phyloP scores from a whole-genome alignment of 257 asterid species.

The Euphrasia confusa region DNA sequence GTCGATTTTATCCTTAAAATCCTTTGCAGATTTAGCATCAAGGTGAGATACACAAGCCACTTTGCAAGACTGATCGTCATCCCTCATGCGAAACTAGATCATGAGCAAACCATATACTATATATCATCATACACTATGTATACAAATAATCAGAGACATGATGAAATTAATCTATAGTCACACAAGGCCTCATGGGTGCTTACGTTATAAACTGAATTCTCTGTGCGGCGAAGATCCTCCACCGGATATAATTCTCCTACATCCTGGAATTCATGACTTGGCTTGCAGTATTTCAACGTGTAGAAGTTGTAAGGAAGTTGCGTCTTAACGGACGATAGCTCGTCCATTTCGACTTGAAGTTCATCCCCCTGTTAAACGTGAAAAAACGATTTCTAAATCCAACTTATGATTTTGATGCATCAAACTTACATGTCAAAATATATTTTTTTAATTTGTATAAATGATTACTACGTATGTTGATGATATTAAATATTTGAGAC shows the following conservation, averaged over 20 bases:
- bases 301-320: slow-evolving; percentile 86
- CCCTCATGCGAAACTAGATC: slow-evolving; percentile 68
- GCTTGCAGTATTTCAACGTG: slow-evolving; percentile 73
- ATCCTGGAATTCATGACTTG: slow-evolving; percentile 42
- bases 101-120: slow-evolving; percentile 15
- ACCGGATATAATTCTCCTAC: slow-evolving; percentile 65
- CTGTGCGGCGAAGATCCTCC: slow-evolving; percentile 85
- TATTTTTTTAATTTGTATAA: no score
- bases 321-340: slow-evolving; percentile 85
- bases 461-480: no score
- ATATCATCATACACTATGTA: background rate
- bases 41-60: slow-evolving; percentile 62
- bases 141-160: background rate
- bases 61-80: slow-evolving; percentile 49
- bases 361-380: slow-evolving; percentile 53
- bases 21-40: slow-evolving; percentile 63
- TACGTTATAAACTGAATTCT: slow-evolving; percentile 65
- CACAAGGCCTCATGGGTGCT: slow-evolving; percentile 24
- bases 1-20: slow-evolving; percentile 77
- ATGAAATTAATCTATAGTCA: background rate
- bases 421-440: no score
- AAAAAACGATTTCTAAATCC: background rate
- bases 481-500: no score
- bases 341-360: slow-evolving; percentile 74
- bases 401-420: no score